A percentile compares a stretch with the other conserved stretches of the same genome.
Evolutionary conservation across 2,329 filamentous ascomycete species (phyloP).

Genomic region (Calonectria pteridis): DNA sequence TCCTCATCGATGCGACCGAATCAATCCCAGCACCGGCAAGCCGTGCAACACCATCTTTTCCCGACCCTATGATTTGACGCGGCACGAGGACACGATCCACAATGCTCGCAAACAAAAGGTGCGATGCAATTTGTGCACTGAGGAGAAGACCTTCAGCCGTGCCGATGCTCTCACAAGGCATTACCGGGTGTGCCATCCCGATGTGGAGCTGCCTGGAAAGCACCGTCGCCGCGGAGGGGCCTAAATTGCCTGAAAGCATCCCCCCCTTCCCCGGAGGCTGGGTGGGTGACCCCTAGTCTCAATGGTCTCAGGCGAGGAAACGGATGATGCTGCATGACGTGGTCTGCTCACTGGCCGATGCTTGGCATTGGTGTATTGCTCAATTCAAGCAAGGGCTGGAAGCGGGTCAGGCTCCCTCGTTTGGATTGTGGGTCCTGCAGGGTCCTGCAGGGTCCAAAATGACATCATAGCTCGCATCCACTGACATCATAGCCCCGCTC

Average conservation of each 20-base stretch:
- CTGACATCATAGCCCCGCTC: conserved; percentile 47
- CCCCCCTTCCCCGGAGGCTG: neutral
- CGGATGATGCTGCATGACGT: conserved; percentile 47
- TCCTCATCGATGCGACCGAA: conserved; percentile 91
- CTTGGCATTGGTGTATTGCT: conserved; percentile 38
- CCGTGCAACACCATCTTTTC: conserved; percentile 96
- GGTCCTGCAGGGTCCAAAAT: conserved; percentile 49
- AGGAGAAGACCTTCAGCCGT: conserved; percentile 97
- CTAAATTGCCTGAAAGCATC: conserved; percentile 21
- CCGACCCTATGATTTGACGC: conserved; percentile 93
- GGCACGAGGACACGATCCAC: conserved; percentile 98
- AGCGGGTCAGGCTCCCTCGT: neutral
- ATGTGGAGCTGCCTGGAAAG: conserved; percentile 83
- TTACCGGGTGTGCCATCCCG: conserved; percentile 93
- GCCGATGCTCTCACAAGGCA: conserved; percentile 95
- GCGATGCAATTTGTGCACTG: conserved; percentile 89
- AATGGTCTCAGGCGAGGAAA: conserved; percentile 20
- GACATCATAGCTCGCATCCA: conserved; percentile 11
- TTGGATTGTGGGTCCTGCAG: conserved; percentile 41
- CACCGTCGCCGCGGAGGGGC: conserved; percentile 52
- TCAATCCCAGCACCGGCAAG: conserved; percentile 95
- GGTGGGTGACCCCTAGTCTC: conserved; percentile 15
- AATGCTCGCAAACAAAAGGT: conserved; percentile 96
- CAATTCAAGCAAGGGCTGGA: conserved; percentile 25
- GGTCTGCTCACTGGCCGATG: conserved; percentile 31